Conservation (phyloP, 2,329 filamentous ascomycete genomes). For the Penicillium sp. region DNA sequence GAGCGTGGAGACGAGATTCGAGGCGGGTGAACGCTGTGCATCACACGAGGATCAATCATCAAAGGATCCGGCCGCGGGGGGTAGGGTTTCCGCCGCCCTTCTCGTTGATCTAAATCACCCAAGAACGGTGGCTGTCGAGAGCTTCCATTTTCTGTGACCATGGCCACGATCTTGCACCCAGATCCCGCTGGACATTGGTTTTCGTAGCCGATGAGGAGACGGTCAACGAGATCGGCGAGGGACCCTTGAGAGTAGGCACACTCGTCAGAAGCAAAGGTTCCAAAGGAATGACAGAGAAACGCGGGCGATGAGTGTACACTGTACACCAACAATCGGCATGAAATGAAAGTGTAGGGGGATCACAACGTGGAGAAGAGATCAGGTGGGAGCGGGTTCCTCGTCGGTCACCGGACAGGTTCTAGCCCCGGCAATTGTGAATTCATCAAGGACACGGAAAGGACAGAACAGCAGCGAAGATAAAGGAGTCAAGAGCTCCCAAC, state of each 20-base stretch:
- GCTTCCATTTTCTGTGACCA: slow-evolving; percentile 40
- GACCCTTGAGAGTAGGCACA: background rate
- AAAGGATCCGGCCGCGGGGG: slow-evolving; percentile 27
- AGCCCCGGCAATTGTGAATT: slow-evolving; percentile 13
- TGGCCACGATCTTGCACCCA: slow-evolving; percentile 36
- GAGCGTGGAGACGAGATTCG: slow-evolving; percentile 17
- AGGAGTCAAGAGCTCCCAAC: slow-evolving; percentile 2
- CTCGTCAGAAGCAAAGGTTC: background rate
- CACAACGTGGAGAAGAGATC: background rate
- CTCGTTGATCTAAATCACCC: slow-evolving; percentile 27
- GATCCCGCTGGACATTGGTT: slow-evolving; percentile 39
- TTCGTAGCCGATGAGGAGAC: slow-evolving; percentile 12
- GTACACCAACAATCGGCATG: slow-evolving; percentile 1
- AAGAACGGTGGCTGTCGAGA: slow-evolving; percentile 29
- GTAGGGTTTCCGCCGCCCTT: slow-evolving; percentile 27
- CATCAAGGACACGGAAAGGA: slow-evolving; percentile 3
- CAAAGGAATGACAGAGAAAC: background rate
- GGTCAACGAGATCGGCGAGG: slow-evolving; percentile 4
- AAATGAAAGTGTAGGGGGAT: background rate
- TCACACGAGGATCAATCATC: slow-evolving; percentile 23
- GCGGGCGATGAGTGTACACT: background rate
- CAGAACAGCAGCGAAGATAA: slow-evolving; percentile 2
- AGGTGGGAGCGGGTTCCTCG: slow-evolving; percentile 6
- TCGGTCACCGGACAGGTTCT: slow-evolving; percentile 1
- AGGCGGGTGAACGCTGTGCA: slow-evolving; percentile 14